phyloP scores from a whole-genome alignment of 1,284 basidiomycete genomes.

The Cutaneotrichosporon cutaneum region DNA sequence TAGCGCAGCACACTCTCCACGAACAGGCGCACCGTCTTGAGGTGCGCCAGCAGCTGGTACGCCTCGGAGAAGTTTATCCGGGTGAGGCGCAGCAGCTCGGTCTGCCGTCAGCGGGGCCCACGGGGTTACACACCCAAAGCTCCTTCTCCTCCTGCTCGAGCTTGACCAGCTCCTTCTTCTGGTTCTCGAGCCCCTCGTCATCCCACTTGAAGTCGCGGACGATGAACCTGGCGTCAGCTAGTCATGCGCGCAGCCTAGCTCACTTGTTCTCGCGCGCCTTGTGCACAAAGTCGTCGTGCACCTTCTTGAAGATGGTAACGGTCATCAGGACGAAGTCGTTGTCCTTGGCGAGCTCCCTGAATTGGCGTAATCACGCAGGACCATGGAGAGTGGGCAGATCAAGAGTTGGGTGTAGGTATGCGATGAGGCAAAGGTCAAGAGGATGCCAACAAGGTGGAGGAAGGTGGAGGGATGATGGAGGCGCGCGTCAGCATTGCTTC shows the following conservation, averaged over 20 bases:
- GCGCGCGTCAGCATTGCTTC: conserved; percentile 7
- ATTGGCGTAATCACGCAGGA: no score
- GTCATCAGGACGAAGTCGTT: conserved; percentile 85
- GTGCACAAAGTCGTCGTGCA: conserved; percentile 89
- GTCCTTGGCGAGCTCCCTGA: conserved; percentile 69
- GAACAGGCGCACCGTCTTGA: conserved; percentile 88
- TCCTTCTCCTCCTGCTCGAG: conserved; percentile 91
- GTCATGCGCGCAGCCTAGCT: conserved; percentile 14
- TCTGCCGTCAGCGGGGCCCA: conserved; percentile 57
- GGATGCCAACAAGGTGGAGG: background rate
- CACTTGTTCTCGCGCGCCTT: conserved; percentile 95
- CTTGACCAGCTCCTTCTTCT: conserved; percentile 74
- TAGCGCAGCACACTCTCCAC: conserved; percentile 95
- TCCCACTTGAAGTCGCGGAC: conserved; percentile 94
- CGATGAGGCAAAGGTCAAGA: background rate
- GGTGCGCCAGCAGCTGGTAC: conserved; percentile 88
- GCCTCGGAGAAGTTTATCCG: conserved; percentile 97
- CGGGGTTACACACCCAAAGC: conserved; percentile 75
- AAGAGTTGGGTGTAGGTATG: background rate
- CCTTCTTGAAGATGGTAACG: conserved; percentile 87
- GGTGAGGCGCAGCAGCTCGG: conserved; percentile 87
- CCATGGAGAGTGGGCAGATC: background rate
- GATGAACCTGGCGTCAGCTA: conserved; percentile 64
- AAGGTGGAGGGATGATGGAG: background rate
- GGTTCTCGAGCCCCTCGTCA: conserved; percentile 77